Evolutionary conservation across 108 stramenopile species (phyloP).

Genomic region (Licmophora abbreviata): DNA sequence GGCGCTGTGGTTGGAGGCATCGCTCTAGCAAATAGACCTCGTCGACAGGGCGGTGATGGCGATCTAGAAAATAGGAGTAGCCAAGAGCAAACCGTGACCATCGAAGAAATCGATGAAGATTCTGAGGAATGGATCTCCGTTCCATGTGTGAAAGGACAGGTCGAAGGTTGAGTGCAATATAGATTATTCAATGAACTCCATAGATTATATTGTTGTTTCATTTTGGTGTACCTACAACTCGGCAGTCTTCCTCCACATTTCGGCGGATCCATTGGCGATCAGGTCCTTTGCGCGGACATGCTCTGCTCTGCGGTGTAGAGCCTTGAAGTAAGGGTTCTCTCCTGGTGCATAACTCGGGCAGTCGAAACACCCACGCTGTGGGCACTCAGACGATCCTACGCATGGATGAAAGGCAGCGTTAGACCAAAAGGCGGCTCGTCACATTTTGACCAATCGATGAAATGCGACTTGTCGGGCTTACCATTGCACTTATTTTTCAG

Average conservation of each 20-base stretch:
- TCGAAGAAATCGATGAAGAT: conserved; percentile 17
- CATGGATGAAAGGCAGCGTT: conserved; percentile 3
- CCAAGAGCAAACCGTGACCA: neutral
- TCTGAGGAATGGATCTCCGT: conserved; percentile 18
- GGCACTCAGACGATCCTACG: conserved; percentile 35
- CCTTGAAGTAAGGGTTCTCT: conserved; percentile 61
- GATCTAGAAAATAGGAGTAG: neutral
- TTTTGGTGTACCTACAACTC: conserved; percentile 37
- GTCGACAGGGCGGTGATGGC: neutral
- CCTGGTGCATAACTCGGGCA: conserved; percentile 65
- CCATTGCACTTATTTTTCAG: conserved; percentile 54
- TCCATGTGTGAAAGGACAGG: no score
- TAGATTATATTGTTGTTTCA: neutral
- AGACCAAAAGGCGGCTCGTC: neutral
- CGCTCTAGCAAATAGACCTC: neutral
- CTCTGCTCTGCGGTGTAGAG: conserved; percentile 31
- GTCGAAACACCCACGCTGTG: conserved; percentile 71
- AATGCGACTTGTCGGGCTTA: conserved; percentile 9
- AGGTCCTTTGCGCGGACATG: conserved; percentile 57
- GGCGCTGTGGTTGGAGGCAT: conserved; percentile 3
- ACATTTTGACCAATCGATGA: neutral
- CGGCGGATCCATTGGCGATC: conserved; percentile 51
- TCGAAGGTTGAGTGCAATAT: neutral
- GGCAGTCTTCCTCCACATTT: conserved; percentile 45
- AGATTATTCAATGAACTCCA: neutral